These are phyloP conservation scores for Kalanchoe fedtschenkoi DNA, from an alignment of 164 flowering plant species.

Conservation along the genomic window DNA sequence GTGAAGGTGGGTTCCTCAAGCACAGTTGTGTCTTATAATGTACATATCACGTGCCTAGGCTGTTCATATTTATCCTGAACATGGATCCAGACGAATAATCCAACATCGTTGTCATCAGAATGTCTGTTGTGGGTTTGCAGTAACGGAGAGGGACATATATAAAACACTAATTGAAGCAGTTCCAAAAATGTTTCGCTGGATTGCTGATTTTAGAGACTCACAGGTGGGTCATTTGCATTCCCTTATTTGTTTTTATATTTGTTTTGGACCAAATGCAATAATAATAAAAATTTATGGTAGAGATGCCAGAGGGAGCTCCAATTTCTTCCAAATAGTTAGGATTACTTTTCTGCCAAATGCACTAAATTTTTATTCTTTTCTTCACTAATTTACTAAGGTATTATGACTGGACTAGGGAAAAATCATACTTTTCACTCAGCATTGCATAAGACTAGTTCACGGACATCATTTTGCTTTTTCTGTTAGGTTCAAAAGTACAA, in stretches of 20 bases:
- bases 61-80: neutral
- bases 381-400: neutral
- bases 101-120: neutral
- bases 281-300: slow-evolving; percentile 29
- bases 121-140: slow-evolving; percentile 36
- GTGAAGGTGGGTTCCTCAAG: slow-evolving; percentile 59
- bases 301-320: neutral
- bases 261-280: slow-evolving; percentile 55
- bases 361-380: neutral
- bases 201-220: slow-evolving; percentile 38
- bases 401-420: neutral
- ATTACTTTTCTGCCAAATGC: neutral
- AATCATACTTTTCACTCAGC: neutral
- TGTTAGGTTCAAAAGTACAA: neutral
- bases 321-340: neutral
- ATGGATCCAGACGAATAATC: neutral
- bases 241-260: neutral
- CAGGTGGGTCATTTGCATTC: too few relatives aligned
- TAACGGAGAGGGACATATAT: slow-evolving; percentile 49
- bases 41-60: neutral
- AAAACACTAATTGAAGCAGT: slow-evolving; percentile 52
- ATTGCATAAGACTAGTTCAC: neutral
- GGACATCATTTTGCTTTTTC: neutral
- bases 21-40: neutral
- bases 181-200: slow-evolving; percentile 72